Evolutionary conservation across 257 asterid species (phyloP), one percentile per base, ranked within the genome.

Genomic region (Lycium ferocissimum): DNA sequence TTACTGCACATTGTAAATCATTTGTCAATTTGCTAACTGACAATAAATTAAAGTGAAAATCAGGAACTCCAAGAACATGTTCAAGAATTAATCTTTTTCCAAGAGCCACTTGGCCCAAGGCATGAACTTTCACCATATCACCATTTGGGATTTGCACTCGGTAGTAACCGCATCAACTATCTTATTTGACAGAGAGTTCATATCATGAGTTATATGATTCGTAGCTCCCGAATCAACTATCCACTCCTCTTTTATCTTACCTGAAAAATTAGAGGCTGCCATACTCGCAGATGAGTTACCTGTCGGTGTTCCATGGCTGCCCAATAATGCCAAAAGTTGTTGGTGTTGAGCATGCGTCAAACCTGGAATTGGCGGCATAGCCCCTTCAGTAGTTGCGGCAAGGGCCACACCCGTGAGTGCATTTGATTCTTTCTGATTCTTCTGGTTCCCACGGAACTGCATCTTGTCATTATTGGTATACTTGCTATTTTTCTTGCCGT

Each of bases 41-140:
- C 15, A 84, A 26, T 51, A 84, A 61, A 26, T 62, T 75, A 40
- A 61, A 66, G 3, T 0, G 7, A 45, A 84, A 84, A 7, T 84
- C 33, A n/a, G 58, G 80, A 61, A 62, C 56, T 22, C 22, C 40
- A 11, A 62, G 17, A 10, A 84, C 84, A 59, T 49, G 49, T 43
- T 75, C 35, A 20, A 63, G 20, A 11, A 15, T 12, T 13, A 76
- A 57, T 20, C 45, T 53, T n/a, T 53, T 47, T 4, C 45, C 51
- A 12, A 40, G 6, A 1, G 83, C 7, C 26, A 84, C n/a, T 10
- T 62, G 38, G 35, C 15, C 15, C 38, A 47, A 61, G 17, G 18
- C 45, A 54, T 10, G 33, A 43, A 43, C n/a, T 9, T 62, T 62
- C 5, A 62, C 56, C 56, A 51, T 9, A 9, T 51, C 13, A 51